Evolutionary conservation across 371 early-diverging fungal genomes (phyloP).

Genomic region (Thermomucor indicae-seudaticae): DNA sequence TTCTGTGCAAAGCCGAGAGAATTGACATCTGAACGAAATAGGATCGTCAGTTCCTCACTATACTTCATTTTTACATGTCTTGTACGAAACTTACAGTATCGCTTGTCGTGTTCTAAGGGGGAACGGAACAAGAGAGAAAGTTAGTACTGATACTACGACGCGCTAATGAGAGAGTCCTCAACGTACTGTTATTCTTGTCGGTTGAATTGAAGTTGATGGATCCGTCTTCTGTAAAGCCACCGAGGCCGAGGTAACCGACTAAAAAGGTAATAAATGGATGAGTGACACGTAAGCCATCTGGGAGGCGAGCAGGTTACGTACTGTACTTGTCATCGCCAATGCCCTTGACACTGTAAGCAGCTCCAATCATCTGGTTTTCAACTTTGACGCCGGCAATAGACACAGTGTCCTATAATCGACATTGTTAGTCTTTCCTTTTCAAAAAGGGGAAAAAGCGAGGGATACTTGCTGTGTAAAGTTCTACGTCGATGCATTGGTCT

Average conservation of each 20-base stretch:
- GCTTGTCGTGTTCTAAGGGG: neutral
- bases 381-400: conserved; percentile 35
- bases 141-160: neutral
- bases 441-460: neutral
- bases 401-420: conserved; percentile 37
- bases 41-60: neutral
- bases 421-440: neutral
- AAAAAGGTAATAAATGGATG: neutral
- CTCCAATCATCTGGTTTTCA: conserved; percentile 32
- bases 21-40: conserved; percentile 6
- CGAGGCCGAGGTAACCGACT: conserved; percentile 38
- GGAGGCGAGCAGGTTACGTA: conserved; percentile 13
- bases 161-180: conserved; percentile 3
- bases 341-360: conserved; percentile 37
- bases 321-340: conserved; percentile 35
- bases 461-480: conserved; percentile 30
- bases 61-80: too few relatives aligned
- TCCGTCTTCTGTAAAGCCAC: conserved; percentile 37
- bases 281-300: neutral
- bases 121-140: neutral
- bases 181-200: conserved; percentile 12
- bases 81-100: conserved; percentile 8
- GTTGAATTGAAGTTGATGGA: conserved; percentile 25
- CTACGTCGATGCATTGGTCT: conserved; percentile 36
- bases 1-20: conserved; percentile 26